Conservation (phyloP, 768 basidiomycete species). For the Boletus tomentosulus region DNA sequence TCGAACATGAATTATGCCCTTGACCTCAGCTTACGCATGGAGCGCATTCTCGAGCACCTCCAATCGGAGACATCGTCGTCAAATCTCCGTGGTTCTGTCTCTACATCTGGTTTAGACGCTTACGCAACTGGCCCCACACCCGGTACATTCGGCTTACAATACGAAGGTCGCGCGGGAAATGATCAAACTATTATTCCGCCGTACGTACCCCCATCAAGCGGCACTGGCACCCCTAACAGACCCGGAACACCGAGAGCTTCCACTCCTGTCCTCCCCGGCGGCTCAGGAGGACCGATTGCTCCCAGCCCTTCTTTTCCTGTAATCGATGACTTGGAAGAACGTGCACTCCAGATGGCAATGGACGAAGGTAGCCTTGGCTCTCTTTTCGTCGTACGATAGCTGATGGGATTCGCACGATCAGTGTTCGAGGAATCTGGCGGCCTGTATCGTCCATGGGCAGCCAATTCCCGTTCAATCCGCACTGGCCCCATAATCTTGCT, state of each 20-base stretch:
- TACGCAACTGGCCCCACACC: constrained; percentile 28
- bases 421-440: constrained; percentile 51
- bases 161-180: constrained; percentile 61
- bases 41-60: constrained; percentile 28
- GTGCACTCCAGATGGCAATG: constrained; percentile 47
- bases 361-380: constrained; percentile 41
- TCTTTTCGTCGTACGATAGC: constrained; percentile 33
- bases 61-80: constrained; percentile 26
- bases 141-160: constrained; percentile 58
- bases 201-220: constrained; percentile 12
- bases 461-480: constrained; percentile 69
- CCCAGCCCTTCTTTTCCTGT: constrained; percentile 14
- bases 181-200: constrained; percentile 39
- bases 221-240: constrained; percentile 24
- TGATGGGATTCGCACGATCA: constrained; percentile 34
- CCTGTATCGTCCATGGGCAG: constrained; percentile 68
- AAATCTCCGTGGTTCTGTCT: constrained; percentile 20
- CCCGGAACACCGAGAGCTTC: constrained; percentile 23
- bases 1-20: constrained; percentile 87
- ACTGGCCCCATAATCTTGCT: constrained; percentile 77
- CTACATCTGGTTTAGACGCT: constrained; percentile 20
- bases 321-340: constrained; percentile 43
- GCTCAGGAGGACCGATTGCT: constrained; percentile 3
- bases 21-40: constrained; percentile 37
- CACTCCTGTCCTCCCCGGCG: constrained; percentile 3